A percentile compares a stretch with the other conserved stretches of the same genome.
These are phyloP conservation scores for Chaetomidium leptoderma DNA, from an alignment of 495 filamentous ascomycete genomes.

Conservation along the genomic window DNA sequence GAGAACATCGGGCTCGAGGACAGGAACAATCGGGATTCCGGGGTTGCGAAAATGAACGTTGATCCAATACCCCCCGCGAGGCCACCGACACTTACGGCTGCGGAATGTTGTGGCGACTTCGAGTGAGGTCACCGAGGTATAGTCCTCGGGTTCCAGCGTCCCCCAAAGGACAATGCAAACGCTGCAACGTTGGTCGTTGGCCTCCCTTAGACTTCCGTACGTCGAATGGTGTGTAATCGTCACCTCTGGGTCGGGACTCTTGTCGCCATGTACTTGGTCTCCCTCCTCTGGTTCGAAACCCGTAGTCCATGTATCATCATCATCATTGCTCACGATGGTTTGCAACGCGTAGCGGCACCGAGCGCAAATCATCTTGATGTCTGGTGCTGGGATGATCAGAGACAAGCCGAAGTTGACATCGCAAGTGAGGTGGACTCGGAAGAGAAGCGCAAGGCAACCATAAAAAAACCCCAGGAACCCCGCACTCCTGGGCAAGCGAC, in stretches of 20 bases:
- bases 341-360: background rate
- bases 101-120: background rate
- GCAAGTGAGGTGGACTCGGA: background rate
- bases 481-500: too few relatives aligned
- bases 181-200: background rate
- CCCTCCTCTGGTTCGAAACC: background rate
- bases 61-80: background rate
- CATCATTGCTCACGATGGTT: background rate
- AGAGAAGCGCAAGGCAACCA: background rate
- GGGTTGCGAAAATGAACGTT: background rate
- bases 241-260: background rate
- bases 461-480: background rate
- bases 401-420: background rate
- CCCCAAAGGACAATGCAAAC: background rate
- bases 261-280: background rate
- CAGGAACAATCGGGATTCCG: too few relatives aligned
- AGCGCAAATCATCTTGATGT: background rate
- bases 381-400: background rate
- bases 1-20: background rate
- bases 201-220: background rate
- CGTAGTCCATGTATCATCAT: background rate
- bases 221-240: background rate
- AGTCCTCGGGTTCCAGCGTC: background rate
- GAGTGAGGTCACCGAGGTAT: background rate
- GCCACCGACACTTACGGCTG: background rate